phyloP scores from a whole-genome alignment of 257 asterid species.

The Solanum piurae region DNA sequence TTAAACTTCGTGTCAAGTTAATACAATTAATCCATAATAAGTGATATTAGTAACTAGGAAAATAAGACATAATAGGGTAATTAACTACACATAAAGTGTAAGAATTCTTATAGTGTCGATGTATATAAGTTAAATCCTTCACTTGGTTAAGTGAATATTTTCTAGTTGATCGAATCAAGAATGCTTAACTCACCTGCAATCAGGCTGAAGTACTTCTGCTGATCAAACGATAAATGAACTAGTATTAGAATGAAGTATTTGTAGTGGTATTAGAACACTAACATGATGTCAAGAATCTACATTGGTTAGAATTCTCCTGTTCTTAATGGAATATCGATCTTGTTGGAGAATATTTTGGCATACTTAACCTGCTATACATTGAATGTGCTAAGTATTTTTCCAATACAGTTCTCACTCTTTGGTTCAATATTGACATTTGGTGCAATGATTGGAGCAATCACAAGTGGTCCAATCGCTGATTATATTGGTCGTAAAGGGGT shows the following conservation, averaged over 20 bases:
- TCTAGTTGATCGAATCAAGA: background rate
- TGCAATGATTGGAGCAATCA: slow-evolving; percentile 94
- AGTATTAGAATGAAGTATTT: background rate
- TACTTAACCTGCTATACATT: background rate
- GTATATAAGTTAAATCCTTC: background rate
- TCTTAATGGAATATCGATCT: background rate
- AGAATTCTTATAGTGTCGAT: background rate
- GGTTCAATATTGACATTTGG: slow-evolving; percentile 91
- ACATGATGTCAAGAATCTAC: background rate
- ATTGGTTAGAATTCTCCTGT: background rate
- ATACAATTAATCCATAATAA: background rate
- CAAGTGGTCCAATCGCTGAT: slow-evolving; percentile 84
- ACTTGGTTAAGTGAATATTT: background rate
- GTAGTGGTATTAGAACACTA: background rate
- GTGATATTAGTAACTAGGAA: background rate
- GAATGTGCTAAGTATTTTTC: background rate
- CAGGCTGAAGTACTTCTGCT: background rate
- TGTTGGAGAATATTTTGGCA: background rate
- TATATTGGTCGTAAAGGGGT: slow-evolving; percentile 86
- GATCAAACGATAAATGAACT: background rate
- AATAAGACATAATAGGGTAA: background rate
- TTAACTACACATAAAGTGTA: background rate
- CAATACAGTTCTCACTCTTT: slow-evolving; percentile 74
- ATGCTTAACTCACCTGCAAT: background rate
- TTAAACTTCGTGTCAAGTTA: background rate